phyloP scores from a whole-genome alignment of 768 basidiomycete genomes.

The Steccherinum ochraceum region DNA sequence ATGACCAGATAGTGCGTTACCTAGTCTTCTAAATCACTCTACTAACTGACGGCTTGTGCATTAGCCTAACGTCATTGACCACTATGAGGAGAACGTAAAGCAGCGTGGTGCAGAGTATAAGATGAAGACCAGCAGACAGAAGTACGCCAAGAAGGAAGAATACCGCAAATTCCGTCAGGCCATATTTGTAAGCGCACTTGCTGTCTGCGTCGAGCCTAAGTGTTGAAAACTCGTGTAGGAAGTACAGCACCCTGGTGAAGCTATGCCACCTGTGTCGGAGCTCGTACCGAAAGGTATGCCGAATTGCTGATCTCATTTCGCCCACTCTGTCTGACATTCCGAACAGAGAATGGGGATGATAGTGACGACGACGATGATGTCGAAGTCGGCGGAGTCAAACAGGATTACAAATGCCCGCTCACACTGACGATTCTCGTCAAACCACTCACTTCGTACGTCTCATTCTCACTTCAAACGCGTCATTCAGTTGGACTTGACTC shows the following conservation, averaged over 20 bases:
- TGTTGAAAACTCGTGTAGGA: slow-evolving; percentile 37
- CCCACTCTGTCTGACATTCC: background rate
- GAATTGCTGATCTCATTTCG: background rate
- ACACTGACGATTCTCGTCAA: slow-evolving; percentile 59
- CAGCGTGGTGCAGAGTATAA: slow-evolving; percentile 40
- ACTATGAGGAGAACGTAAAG: slow-evolving; percentile 45
- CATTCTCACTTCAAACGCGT: background rate
- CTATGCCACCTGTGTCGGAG: slow-evolving; percentile 74
- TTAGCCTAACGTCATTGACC: slow-evolving; percentile 31
- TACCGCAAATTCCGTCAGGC: slow-evolving; percentile 59
- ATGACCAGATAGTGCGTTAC: slow-evolving; percentile 52
- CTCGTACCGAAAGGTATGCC: slow-evolving; percentile 61
- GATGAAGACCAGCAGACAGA: slow-evolving; percentile 67
- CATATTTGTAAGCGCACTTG: slow-evolving; percentile 51
- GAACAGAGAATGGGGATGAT: slow-evolving; percentile 68
- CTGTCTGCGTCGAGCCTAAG: background rate
- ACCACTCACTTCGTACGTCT: slow-evolving; percentile 76
- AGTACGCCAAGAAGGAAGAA: slow-evolving; percentile 56
- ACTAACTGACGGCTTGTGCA: no score
- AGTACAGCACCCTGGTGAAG: slow-evolving; percentile 51
- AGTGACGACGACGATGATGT: slow-evolving; percentile 87
- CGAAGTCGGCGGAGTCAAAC: slow-evolving; percentile 79
- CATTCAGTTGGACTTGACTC: slow-evolving; percentile 3
- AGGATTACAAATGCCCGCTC: slow-evolving; percentile 82
- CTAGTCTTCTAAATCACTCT: background rate